These are phyloP conservation scores for Astrothelium subdiscretum DNA, from an alignment of 495 filamentous ascomycete genomes.

Conservation along the genomic window DNA sequence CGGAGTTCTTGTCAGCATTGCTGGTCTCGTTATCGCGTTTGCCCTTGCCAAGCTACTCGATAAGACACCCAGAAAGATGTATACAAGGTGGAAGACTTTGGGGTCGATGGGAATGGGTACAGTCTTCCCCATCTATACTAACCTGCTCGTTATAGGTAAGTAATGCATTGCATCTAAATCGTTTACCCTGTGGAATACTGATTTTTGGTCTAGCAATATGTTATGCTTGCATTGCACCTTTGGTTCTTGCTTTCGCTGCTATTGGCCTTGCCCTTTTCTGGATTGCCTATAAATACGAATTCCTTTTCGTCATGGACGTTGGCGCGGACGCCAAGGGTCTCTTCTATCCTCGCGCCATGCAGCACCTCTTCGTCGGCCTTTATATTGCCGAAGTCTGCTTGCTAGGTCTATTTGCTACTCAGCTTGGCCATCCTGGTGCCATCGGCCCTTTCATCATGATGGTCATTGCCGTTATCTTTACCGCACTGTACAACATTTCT, in stretches of 20 bases:
- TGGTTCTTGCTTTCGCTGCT: conserved; percentile 78
- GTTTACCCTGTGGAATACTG: neutral
- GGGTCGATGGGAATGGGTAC: conserved; percentile 73
- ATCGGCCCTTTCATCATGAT: conserved; percentile 73
- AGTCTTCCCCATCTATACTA: conserved; percentile 35
- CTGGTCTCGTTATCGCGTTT: conserved; percentile 64
- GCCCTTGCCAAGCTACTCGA: conserved; percentile 64
- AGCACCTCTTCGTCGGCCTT: conserved; percentile 80
- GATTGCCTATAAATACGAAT: conserved; percentile 87
- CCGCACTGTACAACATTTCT: conserved; percentile 68
- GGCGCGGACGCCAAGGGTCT: conserved; percentile 76
- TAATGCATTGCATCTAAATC: neutral
- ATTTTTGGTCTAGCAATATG: conserved; percentile 73
- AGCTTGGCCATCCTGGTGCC: conserved; percentile 35
- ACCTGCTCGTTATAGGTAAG: conserved; percentile 20
- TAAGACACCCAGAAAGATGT: conserved; percentile 65
- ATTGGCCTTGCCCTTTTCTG: conserved; percentile 82
- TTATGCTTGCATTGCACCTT: conserved; percentile 82
- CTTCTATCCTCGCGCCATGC: conserved; percentile 76
- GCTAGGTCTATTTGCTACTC: conserved; percentile 80
- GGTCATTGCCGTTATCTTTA: conserved; percentile 70
- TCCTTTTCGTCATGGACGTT: conserved; percentile 82
- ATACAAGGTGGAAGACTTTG: conserved; percentile 53
- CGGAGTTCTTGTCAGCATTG: conserved; percentile 62
- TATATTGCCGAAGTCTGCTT: conserved; percentile 79